Base-by-base conservation (phyloP, 1,139 yeast species). In the Schwanniomyces etchellsii region DNA sequence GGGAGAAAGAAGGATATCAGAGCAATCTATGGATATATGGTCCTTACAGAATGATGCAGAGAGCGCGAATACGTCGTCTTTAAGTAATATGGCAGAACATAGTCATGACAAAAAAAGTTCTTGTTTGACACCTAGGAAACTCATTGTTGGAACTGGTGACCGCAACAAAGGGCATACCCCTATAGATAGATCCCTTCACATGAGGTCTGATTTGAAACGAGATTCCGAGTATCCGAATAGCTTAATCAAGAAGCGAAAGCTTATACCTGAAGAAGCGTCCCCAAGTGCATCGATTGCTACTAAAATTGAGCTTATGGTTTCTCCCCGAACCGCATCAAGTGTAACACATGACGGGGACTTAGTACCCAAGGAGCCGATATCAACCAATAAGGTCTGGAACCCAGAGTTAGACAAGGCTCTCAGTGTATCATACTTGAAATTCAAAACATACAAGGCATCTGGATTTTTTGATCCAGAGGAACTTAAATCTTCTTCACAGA, bases 251-350 rank as follows among this genome's bases (percentile, higher is more conserved):
- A 39, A 36, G 27, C 27, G 39, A 26, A 34, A 28, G 13, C 20
- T 31, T 10, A 17, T 28, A 11, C 14, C 27, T 18, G 25, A 15
- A 14, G 21, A 4, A 31, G 60, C 49, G 24, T 57, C 71, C 3
- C 72, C 71, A 1, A 61, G 58, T 33, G 50, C 56, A 34, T 50
- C 60, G 5, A 48, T 63, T 26, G 72, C 72, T 18, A 50, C 66
- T 2, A 57, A 55, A 35, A 57, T 64, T 25, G 67, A 60, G 29
- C 48, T 55, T 13, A 54, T 64, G 32, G 60, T 55, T 7, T 62
- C 70, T 5, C 70, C 70, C 27, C 37, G 40, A 21, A 33, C 45
- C 16, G 21, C n/a, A n/a, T n/a, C n/a, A n/a, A n/a, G n/a, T n/a
- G n/a, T n/a, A n/a, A n/a, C n/a, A n/a, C n/a, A n/a, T n/a, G n/a